Base-by-base conservation (phyloP, 306 rosid genomes). In the Begonia fuchsioides region DNA sequence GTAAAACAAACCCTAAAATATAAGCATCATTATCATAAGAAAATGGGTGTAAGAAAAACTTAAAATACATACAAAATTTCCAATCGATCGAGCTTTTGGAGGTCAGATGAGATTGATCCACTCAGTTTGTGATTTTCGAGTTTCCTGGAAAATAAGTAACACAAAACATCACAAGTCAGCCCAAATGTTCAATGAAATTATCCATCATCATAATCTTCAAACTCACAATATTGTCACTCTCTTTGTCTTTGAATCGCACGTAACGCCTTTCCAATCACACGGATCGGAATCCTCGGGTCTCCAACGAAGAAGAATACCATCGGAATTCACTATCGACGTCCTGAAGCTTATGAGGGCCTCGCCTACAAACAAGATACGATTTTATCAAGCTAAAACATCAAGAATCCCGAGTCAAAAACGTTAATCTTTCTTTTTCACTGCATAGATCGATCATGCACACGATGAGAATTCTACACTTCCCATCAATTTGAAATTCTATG, bases 271-370 rank as follows among this genome's bases (percentile, higher is more conserved):
- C 95, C 98, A 90, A 50, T 71, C 67, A 61, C 98, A 90, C 47
- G 98, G 95, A 52, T 85, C 74, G 39, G 87, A 76, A 67, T 81
- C 94, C 70, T 81, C 95, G 3, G 95, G 92, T 80, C 86, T 79
- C 98, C 98, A 90, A 32, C 61, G 84, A 65, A 68, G 60, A 52
- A 84, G 68, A 65, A 70, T 32, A 20, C 90, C 82, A 70, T 88
- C 93, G 15, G 93, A 81, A 72, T 62, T 68, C 53, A 67, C 62
- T 70, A 88, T 64, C 56, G 93, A 64, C 47, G 84, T 56, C 77
- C 74, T 76, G 61, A 84, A 81, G 72, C 53, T 76, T 56, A 78
- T 44, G 69, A 88, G 95, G 51, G 67, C 97, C 75, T 81, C 90
- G 40, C 98, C 98, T 90, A 75, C 68, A 76, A 58, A 55, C 7